Evolutionary conservation across 83 land plant genomes (phyloP).

Genomic region (Isoetes engelmannii): DNA sequence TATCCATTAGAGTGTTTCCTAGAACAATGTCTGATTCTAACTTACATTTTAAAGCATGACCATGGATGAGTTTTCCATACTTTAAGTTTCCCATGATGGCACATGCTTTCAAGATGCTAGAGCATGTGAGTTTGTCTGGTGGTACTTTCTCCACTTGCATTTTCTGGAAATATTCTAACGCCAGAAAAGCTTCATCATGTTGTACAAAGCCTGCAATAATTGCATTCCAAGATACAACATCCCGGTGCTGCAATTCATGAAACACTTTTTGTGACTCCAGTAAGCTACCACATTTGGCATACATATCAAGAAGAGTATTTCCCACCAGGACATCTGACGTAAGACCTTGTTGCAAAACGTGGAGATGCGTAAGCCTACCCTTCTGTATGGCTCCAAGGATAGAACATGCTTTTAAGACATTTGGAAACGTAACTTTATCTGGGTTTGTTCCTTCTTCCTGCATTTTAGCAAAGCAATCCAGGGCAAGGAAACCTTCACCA

Average conservation of each 20-base stretch:
- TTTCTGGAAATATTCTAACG: no score
- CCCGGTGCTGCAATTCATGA: conserved; percentile 13
- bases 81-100: no score
- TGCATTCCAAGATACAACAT: conserved; percentile 22
- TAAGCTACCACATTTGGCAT: conserved; percentile 16
- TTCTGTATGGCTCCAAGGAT: background rate
- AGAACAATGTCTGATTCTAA: background rate
- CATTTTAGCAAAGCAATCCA: conserved; percentile 13
- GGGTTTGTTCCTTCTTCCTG: background rate
- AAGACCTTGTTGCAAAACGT: conserved; percentile 17
- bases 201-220: conserved; percentile 18
- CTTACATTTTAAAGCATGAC: background rate
- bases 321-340: conserved; percentile 17
- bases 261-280: conserved; percentile 6
- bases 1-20: conserved; percentile 13
- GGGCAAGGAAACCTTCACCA: background rate
- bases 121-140: no score
- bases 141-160: no score
- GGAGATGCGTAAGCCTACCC: conserved; percentile 15
- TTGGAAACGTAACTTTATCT: background rate
- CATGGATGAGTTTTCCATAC: background rate
- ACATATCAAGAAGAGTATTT: conserved; percentile 24
- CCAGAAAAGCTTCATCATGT: background rate
- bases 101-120: no score
- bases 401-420: conserved; percentile 16